Percentiles rank a stretch among this genome's conserved stretches.
Evolutionary conservation across 2,329 filamentous ascomycete genomes (phyloP).

Genomic region (Alternaria dauci): DNA sequence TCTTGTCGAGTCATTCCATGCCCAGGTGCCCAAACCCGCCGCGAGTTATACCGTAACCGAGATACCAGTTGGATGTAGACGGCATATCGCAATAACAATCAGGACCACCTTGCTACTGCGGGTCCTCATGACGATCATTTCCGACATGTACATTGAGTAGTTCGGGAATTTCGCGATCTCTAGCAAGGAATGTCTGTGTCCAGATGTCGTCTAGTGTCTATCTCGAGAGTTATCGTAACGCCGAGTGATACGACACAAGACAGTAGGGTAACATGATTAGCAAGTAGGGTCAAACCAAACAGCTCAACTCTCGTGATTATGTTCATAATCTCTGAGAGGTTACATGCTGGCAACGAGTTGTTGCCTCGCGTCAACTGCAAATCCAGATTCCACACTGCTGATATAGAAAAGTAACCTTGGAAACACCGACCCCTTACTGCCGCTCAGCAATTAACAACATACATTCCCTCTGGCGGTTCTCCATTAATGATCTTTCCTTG

Average conservation of each 20-base stretch:
- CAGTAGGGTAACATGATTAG: background rate
- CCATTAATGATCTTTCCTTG: background rate
- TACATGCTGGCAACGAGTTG: background rate
- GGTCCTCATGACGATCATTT: background rate
- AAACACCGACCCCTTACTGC: background rate
- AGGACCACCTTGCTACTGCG: background rate
- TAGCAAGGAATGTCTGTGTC: background rate
- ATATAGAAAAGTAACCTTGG: background rate
- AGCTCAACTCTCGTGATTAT: background rate
- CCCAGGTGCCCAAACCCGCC: background rate
- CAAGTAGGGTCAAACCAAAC: background rate
- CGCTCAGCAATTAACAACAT: background rate
- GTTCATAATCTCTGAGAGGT: background rate
- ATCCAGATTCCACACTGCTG: background rate
- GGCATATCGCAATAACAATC: background rate
- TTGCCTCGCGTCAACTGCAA: background rate
- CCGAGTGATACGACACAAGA: background rate
- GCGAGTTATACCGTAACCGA: background rate
- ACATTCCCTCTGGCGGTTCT: background rate
- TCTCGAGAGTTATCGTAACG: background rate
- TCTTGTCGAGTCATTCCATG: background rate
- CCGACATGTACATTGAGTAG: background rate
- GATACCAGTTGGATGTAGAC: background rate
- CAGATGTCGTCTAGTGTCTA: background rate
- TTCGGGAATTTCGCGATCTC: background rate